Evolutionary conservation across 1,284 basidiomycete genomes (phyloP).

Genomic region (Cutaneotrichosporon daszewskae): DNA sequence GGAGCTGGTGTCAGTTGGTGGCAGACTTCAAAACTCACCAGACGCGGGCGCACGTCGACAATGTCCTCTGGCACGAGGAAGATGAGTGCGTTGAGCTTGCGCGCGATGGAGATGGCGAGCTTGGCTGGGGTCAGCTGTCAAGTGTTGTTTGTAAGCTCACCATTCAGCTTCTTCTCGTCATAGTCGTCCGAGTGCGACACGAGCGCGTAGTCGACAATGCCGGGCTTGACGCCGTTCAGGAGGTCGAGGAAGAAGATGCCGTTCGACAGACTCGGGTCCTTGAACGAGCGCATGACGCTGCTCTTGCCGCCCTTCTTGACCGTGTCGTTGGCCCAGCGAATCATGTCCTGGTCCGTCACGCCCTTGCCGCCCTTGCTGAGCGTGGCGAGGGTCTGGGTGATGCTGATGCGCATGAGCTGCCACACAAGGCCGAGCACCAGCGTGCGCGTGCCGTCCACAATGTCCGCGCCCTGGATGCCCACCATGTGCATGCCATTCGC

Average conservation of each 20-base stretch:
- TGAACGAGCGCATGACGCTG: conserved; percentile 77
- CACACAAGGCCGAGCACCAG: conserved; percentile 93
- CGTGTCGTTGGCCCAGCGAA: conserved; percentile 90
- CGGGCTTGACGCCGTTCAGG: conserved; percentile 82
- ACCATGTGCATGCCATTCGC: conserved; percentile 92
- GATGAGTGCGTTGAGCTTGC: conserved; percentile 94
- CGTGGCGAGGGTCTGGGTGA: conserved; percentile 80
- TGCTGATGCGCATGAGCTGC: conserved; percentile 90
- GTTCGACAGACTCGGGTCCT: conserved; percentile 83
- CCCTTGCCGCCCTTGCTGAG: conserved; percentile 69
- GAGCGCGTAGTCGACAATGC: conserved; percentile 87
- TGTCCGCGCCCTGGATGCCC: conserved; percentile 95
- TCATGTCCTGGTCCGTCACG: conserved; percentile 86
- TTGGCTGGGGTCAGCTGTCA: conserved; percentile 57
- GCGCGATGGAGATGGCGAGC: conserved; percentile 92
- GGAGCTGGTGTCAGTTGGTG: no score
- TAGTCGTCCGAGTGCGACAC: conserved; percentile 55
- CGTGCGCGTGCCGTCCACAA: conserved; percentile 86
- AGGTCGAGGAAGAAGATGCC: conserved; percentile 92
- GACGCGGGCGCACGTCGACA: conserved; percentile 74
- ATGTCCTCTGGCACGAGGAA: conserved; percentile 95
- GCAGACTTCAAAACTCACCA: no score
- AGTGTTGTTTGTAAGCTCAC: conserved; percentile 49
- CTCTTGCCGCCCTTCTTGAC: conserved; percentile 69
- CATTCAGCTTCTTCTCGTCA: conserved; percentile 88